A percentile compares a stretch with the other conserved stretches of the same genome.
phyloP scores from a whole-genome alignment of 2,329 filamentous ascomycete genomes.

The Colletotrichum sp. region DNA sequence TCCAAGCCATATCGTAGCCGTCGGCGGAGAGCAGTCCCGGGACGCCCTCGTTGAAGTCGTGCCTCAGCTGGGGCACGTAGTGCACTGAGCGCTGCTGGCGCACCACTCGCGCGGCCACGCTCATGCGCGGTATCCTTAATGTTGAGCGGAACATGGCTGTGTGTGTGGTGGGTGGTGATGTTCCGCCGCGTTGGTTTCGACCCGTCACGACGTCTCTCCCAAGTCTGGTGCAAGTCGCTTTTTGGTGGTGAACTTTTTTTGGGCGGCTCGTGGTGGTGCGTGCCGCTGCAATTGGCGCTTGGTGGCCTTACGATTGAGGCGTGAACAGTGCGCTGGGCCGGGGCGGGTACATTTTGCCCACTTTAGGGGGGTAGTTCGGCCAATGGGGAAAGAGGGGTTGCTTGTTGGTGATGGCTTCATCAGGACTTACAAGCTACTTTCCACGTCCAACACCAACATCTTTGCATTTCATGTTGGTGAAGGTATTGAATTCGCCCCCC shows the following conservation, averaged over 20 bases:
- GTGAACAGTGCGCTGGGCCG: not conserved
- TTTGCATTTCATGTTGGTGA: not conserved
- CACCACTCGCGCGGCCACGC: slow-evolving; percentile 32
- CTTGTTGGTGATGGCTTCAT: slow-evolving; percentile 1
- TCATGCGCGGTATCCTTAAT: slow-evolving; percentile 55
- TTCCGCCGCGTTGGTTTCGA: slow-evolving; percentile 5
- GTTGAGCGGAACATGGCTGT: slow-evolving; percentile 56
- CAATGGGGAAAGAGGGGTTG: not conserved
- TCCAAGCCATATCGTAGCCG: slow-evolving; percentile 81
- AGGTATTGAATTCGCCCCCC: not conserved
- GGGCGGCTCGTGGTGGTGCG: slow-evolving; percentile 1
- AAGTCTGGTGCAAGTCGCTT: slow-evolving; percentile 13
- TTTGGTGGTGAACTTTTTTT: slow-evolving; percentile 22
- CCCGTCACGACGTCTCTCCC: slow-evolving; percentile 1
- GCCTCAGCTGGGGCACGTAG: slow-evolving; percentile 48
- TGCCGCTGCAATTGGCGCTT: slow-evolving; percentile 4
- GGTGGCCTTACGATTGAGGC: slow-evolving; percentile 21
- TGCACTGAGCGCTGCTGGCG: slow-evolving; percentile 47
- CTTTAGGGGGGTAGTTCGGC: not conserved
- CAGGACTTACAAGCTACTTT: not conserved
- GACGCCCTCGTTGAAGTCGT: slow-evolving; percentile 59
- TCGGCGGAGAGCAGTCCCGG: slow-evolving; percentile 72
- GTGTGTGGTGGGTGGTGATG: slow-evolving; percentile 16
- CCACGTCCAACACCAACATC: not conserved
- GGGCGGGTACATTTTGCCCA: not conserved